These are phyloP conservation scores for Fusarium marasasianum DNA, from an alignment of 2,329 filamentous ascomycete genomes.

Conservation along the genomic window DNA sequence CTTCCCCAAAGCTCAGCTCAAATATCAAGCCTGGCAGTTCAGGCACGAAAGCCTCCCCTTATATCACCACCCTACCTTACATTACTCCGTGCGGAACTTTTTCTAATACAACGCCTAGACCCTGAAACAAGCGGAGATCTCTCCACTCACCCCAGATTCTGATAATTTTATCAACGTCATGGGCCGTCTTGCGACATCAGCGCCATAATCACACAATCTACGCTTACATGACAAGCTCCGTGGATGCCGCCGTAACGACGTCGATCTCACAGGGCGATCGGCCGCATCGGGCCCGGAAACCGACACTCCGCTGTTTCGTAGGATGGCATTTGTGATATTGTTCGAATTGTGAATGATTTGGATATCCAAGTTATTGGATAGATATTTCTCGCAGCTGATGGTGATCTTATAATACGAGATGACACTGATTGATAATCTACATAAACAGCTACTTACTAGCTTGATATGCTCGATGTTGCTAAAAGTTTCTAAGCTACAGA, in stretches of 20 bases:
- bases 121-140: slow-evolving; percentile 16
- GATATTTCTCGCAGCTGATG: background rate
- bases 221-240: slow-evolving; percentile 2
- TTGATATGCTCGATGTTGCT: background rate
- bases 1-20: background rate
- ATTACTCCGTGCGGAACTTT: background rate
- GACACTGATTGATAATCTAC: slow-evolving; percentile 1
- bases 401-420: background rate
- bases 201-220: slow-evolving; percentile 44
- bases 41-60: slow-evolving; percentile 1
- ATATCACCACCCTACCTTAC: slow-evolving; percentile 22
- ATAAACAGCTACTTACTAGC: background rate
- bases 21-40: slow-evolving; percentile 19
- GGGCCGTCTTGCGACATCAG: slow-evolving; percentile 32
- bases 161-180: slow-evolving; percentile 27
- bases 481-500: background rate
- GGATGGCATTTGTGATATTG: background rate
- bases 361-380: background rate
- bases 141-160: slow-evolving; percentile 35
- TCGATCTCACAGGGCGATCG: slow-evolving; percentile 31
- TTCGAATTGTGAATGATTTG: background rate
- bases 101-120: slow-evolving; percentile 6
- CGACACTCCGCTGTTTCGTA: slow-evolving; percentile 21
- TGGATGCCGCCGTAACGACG: background rate
- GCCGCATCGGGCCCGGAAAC: slow-evolving; percentile 19